Conservation (phyloP, 306 rosid species). For the Malus sylvestris region DNA sequence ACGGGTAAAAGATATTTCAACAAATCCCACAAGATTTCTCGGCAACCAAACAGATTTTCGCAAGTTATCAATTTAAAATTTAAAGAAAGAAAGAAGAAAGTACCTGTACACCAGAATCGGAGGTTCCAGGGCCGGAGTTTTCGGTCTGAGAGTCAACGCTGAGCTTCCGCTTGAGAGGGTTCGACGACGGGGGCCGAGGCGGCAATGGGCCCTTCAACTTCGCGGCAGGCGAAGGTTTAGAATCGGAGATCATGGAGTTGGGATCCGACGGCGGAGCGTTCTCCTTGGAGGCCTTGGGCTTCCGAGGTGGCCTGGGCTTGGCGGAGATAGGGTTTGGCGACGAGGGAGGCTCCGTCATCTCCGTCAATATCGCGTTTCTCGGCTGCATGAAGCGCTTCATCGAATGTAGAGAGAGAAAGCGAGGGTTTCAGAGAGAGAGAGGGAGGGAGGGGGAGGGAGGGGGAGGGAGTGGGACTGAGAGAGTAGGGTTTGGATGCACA, state of each 20-base stretch:
- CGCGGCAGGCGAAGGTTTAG: constrained; percentile 50
- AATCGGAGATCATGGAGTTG: constrained; percentile 21
- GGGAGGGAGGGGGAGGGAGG: not conserved
- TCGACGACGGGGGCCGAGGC: constrained; percentile 78
- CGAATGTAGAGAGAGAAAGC: not conserved
- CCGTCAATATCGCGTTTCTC: constrained; percentile 52
- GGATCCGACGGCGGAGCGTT: constrained; percentile 80
- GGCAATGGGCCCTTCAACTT: constrained; percentile 76
- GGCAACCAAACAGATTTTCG: not conserved
- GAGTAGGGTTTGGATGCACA: constrained; percentile 18
- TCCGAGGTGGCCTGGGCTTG: constrained; percentile 49
- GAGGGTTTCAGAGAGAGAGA: not conserved
- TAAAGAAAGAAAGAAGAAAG: not conserved
- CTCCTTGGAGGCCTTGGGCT: constrained; percentile 57
- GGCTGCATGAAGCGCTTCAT: constrained; percentile 85
- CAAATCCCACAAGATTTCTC: not conserved
- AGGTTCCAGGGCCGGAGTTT: constrained; percentile 32
- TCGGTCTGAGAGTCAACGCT: constrained; percentile 40
- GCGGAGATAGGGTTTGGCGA: constrained; percentile 48
- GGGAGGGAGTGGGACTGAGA: not conserved
- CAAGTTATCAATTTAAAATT: not conserved
- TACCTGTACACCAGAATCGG: constrained; percentile 96
- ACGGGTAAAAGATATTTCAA: not conserved
- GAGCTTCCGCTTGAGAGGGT: constrained; percentile 94
- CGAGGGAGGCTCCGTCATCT: constrained; percentile 42